These are phyloP conservation scores for Salix purpurea DNA, from an alignment of 345 rosid genomes.

Conservation along the genomic window DNA sequence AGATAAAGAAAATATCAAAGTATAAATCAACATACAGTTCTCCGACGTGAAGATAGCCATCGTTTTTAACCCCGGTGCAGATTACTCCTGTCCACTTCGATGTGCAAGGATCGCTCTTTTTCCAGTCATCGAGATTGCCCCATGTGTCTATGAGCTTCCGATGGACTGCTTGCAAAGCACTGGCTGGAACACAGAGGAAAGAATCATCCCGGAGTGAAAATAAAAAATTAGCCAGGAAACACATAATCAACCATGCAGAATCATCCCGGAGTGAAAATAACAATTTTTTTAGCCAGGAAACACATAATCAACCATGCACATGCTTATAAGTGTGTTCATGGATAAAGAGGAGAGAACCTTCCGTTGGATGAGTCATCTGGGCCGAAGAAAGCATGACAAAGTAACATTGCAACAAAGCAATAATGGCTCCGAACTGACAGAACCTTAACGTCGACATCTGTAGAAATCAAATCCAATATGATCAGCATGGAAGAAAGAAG, in stretches of 20 bases:
- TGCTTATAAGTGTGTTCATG: not conserved
- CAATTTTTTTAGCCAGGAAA: too few relatives aligned
- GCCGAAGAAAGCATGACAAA: not conserved
- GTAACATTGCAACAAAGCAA: not conserved
- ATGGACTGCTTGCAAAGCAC: slow-evolving; percentile 5
- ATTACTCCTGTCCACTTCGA: slow-evolving; percentile 7
- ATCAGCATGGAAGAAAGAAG: not conserved
- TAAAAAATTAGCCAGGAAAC: too few relatives aligned
- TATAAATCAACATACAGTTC: slow-evolving; percentile 8
- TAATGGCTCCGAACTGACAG: not conserved
- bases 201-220: not conserved
- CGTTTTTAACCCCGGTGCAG: not conserved
- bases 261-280: not conserved
- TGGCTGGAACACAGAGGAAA: slow-evolving; percentile 1
- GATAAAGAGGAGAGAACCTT: not conserved
- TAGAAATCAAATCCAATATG: too few relatives aligned
- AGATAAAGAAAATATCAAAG: not conserved
- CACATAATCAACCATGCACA: not conserved
- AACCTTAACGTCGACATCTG: not conserved
- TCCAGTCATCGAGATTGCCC: slow-evolving; percentile 4
- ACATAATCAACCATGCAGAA: too few relatives aligned
- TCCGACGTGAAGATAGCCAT: slow-evolving; percentile 11
- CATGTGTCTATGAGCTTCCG: not conserved
- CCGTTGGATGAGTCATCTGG: not conserved
- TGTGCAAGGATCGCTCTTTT: slow-evolving; percentile 5